Base-by-base conservation (phyloP, 306 rosid genomes). In the Datisca glomerata region DNA sequence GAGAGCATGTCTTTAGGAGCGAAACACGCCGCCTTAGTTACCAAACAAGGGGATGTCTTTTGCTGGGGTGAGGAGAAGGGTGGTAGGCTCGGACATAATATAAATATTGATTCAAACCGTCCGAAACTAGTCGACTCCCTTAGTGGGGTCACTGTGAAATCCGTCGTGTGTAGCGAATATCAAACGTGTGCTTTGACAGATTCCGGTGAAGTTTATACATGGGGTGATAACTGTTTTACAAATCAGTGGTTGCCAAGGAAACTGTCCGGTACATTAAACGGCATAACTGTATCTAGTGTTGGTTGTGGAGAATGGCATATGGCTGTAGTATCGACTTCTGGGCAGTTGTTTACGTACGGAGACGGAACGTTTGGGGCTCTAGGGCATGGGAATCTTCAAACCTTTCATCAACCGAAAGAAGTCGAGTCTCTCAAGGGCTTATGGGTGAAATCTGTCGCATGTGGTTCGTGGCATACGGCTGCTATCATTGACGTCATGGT, bases 231-330 rank as follows among this genome's bases (percentile, higher is more conserved):
- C 47, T 52, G 59, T 41, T 60, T 56, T 45, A 51, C 60, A 52
- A 72, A 49, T 72, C 80, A 45, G 45, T 85, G 96, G 96, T 60
- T 85, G 59, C 87, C 80, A 0, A 60, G 47, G 44, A 77, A 68
- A 52, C 74, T 80, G 65, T 59, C 55, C 4, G 77, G 79, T 33
- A 68, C 79, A 23, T 47, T 85, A 41, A 80, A 74, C 27, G 75
- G 81, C 14, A 29, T 85, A 34, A 41, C 15, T 24, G 55, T 85
- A 47, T 60, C 75, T 8, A 57, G 44, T 40, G 55, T 85, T 42
- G 50, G 89, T 57, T 85, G 96, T 72, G 96, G 96, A 8, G 96
- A 80, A 62, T 85, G 93, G 96, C 96, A 85, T 58, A 69, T 76
- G 0, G 89, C 96, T 0, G 51, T 80, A 41, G 75, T 80, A 15